phyloP scores from a whole-genome alignment of 192 early-diverging fungal genomes.

The Entomortierella beljakovae region DNA sequence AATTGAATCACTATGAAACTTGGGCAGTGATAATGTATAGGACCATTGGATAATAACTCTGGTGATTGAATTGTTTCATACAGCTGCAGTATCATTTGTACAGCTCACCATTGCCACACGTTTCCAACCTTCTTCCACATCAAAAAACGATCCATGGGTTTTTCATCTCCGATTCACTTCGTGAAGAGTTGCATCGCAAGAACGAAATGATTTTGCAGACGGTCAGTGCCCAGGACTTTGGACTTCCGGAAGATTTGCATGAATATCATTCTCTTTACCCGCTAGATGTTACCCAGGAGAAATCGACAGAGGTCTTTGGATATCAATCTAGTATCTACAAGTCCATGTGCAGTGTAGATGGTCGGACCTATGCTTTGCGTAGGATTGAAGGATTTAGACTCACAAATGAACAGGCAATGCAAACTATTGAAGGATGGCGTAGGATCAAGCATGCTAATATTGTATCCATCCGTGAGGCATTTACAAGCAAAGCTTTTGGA shows the following conservation, averaged over 20 bases:
- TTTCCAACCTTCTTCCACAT: slow-evolving; percentile 77
- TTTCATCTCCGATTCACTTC: slow-evolving; percentile 86
- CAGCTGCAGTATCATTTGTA: slow-evolving; percentile 89
- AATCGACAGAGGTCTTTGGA: slow-evolving; percentile 71
- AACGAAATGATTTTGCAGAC: slow-evolving; percentile 69
- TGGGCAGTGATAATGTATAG: not conserved
- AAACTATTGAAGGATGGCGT: slow-evolving; percentile 88
- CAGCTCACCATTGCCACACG: slow-evolving; percentile 73
- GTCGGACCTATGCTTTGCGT: slow-evolving; percentile 85
- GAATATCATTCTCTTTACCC: slow-evolving; percentile 89
- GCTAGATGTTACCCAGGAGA: slow-evolving; percentile 67
- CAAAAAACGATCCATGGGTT: slow-evolving; percentile 85
- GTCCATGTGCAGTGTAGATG: slow-evolving; percentile 85
- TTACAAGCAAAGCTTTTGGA: slow-evolving; percentile 96
- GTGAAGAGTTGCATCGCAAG: slow-evolving; percentile 81
- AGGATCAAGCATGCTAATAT: slow-evolving; percentile 84
- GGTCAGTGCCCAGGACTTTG: slow-evolving; percentile 65
- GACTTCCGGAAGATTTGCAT: slow-evolving; percentile 84
- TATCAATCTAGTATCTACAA: slow-evolving; percentile 86
- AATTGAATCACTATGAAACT: not conserved
- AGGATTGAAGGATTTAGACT: slow-evolving; percentile 85
- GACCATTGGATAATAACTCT: not conserved
- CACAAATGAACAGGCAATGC: slow-evolving; percentile 83
- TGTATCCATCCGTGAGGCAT: slow-evolving; percentile 91
- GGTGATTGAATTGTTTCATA: not conserved